phyloP scores from a whole-genome alignment of 345 rosid genomes.

The Arabis hirsuta region DNA sequence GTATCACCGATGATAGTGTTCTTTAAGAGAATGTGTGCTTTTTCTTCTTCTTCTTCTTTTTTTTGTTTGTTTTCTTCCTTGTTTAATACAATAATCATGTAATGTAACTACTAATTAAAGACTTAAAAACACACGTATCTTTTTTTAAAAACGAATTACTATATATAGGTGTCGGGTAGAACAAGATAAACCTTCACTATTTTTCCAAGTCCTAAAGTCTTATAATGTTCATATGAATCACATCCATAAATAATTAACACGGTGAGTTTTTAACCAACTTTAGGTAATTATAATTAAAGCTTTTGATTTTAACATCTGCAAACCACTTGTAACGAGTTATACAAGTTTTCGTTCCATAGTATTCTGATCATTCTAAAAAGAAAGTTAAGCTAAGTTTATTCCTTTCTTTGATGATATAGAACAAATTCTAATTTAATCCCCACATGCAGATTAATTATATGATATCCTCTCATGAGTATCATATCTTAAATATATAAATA shows the following conservation, averaged over 20 bases:
- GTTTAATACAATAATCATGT: background rate
- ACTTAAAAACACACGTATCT: constrained; percentile 1
- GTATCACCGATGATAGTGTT: too few species aligned
- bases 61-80: background rate
- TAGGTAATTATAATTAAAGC: background rate
- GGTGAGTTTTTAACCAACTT: background rate
- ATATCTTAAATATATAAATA: constrained; percentile 3
- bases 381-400: constrained; percentile 22
- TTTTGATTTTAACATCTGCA: background rate
- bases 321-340: constrained; percentile 2
- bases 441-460: constrained; percentile 1
- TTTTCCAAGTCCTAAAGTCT: background rate
- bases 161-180: background rate
- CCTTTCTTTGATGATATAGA: constrained; percentile 22
- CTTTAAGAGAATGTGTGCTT: too few species aligned
- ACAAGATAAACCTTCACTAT: constrained; percentile 4
- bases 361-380: background rate
- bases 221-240: background rate
- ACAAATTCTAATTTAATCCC: constrained; percentile 14
- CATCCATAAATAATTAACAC: constrained; percentile 1
- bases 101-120: background rate
- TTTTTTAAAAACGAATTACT: background rate
- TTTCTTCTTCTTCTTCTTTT: too few species aligned
- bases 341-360: background rate
- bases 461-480: background rate